Conservation (phyloP, 2,329 filamentous ascomycete species). For the Fusarium phyllophilum region DNA sequence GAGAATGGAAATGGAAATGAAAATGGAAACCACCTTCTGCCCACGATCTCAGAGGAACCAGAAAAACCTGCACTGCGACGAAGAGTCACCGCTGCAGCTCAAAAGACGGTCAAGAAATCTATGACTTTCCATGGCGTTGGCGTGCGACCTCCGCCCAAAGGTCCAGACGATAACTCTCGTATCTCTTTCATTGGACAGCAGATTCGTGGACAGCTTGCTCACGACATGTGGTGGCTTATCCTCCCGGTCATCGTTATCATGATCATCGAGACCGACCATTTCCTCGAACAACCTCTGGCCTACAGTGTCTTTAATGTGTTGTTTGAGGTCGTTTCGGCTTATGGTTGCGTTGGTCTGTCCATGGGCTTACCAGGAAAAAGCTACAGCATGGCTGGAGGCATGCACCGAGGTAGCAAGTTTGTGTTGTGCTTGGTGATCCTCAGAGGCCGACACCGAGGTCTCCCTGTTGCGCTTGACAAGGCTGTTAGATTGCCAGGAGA, state of each 20-base stretch:
- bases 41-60: conserved; percentile 44
- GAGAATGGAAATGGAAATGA: conserved; percentile 14
- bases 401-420: conserved; percentile 66
- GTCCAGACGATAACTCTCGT: conserved; percentile 49
- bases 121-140: conserved; percentile 59
- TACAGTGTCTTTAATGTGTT: conserved; percentile 70
- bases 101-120: conserved; percentile 50
- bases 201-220: conserved; percentile 71
- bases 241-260: conserved; percentile 69
- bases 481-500: conserved; percentile 58
- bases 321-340: conserved; percentile 67
- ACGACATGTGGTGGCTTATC: conserved; percentile 74
- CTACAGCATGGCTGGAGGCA: conserved; percentile 65
- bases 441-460: conserved; percentile 64
- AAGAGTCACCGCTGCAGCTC: conserved; percentile 44
- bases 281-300: conserved; percentile 59
- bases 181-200: conserved; percentile 65
- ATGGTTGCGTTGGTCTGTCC: conserved; percentile 70
- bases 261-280: conserved; percentile 68
- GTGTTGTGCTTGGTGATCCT: conserved; percentile 68
- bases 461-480: conserved; percentile 66
- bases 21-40: conserved; percentile 17
- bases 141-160: conserved; percentile 41
- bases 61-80: conserved; percentile 32
- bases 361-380: conserved; percentile 64